Conservation (phyloP, 2,329 filamentous ascomycete genomes). For the Penicillium oxalicum region DNA sequence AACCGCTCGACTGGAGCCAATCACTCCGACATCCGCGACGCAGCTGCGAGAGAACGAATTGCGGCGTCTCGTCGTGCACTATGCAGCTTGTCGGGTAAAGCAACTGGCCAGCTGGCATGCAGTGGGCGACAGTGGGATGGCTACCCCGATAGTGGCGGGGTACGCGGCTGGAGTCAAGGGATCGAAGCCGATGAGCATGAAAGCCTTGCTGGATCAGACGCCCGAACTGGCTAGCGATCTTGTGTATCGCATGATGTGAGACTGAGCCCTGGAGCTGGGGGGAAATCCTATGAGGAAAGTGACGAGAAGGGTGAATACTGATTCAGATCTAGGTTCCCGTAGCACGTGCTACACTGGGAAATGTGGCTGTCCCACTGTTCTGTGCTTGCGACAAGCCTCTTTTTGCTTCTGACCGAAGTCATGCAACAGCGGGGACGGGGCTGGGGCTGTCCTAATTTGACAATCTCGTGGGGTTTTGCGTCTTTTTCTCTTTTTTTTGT, state of each 20-base stretch:
- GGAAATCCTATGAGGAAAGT: too few species aligned
- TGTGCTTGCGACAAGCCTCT: too few species aligned
- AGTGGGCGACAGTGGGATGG: constrained; percentile 21
- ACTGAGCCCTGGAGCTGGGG: too few species aligned
- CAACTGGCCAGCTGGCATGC: constrained; percentile 33
- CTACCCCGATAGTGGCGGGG: constrained; percentile 15
- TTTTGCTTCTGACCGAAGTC: too few species aligned
- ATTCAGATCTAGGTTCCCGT: too few species aligned
- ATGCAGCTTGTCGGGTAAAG: constrained; percentile 37
- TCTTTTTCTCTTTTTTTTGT: too few species aligned
- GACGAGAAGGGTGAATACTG: too few species aligned
- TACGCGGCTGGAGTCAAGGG: constrained; percentile 7
- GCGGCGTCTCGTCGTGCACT: constrained; percentile 36
- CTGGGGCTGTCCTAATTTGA: too few species aligned
- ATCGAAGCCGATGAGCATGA: constrained; percentile 25
- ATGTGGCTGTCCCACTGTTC: too few species aligned
- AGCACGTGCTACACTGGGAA: too few species aligned
- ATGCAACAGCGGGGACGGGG: too few species aligned
- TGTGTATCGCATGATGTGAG: constrained; percentile 38
- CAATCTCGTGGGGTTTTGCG: too few species aligned
- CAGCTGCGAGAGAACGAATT: constrained; percentile 37
- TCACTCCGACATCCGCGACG: constrained; percentile 30
- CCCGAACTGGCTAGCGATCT: constrained; percentile 39
- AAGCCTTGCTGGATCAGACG: constrained; percentile 32
- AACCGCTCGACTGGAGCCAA: constrained; percentile 37